Percentiles rank a stretch among this genome's conserved stretches.
Conservation (phyloP, 2,329 filamentous ascomycete genomes). For the Neospermospora avenae region DNA sequence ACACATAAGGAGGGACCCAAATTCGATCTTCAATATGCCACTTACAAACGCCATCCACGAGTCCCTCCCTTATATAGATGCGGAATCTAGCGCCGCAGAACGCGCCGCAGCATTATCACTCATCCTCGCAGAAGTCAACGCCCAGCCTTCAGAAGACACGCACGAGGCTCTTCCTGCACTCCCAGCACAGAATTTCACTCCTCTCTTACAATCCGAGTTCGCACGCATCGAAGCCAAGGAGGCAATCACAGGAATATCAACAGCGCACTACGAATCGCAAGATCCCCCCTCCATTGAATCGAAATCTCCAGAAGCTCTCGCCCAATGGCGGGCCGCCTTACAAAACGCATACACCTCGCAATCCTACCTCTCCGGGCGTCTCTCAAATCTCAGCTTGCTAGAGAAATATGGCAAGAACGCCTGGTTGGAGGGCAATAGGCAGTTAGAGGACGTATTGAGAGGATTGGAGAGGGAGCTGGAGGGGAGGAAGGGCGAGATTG, state of each 20-base stretch:
- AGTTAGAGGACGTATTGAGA: conserved; percentile 69
- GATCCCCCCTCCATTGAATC: conserved; percentile 49
- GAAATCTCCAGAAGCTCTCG: conserved; percentile 33
- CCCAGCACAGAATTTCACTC: conserved; percentile 56
- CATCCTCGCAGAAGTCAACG: conserved; percentile 63
- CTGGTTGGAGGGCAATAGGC: conserved; percentile 83
- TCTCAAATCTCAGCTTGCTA: conserved; percentile 28
- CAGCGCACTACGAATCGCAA: conserved; percentile 78
- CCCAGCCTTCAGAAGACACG: conserved; percentile 35
- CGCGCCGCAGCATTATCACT: conserved; percentile 66
- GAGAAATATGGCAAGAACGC: conserved; percentile 69
- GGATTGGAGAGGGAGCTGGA: conserved; percentile 73
- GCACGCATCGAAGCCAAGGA: conserved; percentile 56
- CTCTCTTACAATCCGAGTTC: conserved; percentile 66
- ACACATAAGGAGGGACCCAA: background rate
- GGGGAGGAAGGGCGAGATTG: conserved; percentile 63
- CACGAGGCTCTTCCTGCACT: conserved; percentile 55
- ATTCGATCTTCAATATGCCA: conserved; percentile 24
- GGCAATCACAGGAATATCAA: conserved; percentile 65
- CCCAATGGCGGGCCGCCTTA: conserved; percentile 22
- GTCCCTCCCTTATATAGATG: conserved; percentile 62
- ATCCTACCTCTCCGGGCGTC: conserved; percentile 49
- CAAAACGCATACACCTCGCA: conserved; percentile 54
- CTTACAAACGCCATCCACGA: conserved; percentile 32
- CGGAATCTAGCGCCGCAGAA: conserved; percentile 59